phyloP scores from a whole-genome alignment of 108 stramenopile genomes.

The Epipyxis sp. region DNA sequence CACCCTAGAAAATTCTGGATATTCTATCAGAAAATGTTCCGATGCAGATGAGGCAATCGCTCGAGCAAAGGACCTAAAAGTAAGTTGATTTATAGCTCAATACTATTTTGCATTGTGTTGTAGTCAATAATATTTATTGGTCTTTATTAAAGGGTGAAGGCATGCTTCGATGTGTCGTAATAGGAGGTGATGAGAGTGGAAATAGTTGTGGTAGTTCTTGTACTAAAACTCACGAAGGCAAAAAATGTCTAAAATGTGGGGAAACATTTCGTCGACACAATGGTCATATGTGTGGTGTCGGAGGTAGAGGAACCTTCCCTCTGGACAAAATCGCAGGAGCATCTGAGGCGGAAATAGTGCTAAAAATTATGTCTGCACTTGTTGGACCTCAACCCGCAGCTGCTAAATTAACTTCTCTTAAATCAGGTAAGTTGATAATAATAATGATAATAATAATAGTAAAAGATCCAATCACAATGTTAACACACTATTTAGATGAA shows the following conservation, averaged over 20 bases:
- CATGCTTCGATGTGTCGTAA: constrained; percentile 38
- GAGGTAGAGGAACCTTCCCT: constrained; percentile 6
- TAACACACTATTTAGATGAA: too few species aligned
- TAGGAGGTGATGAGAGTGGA: constrained; percentile 35
- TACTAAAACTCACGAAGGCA: constrained; percentile 26
- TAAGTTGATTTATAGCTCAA: too few species aligned
- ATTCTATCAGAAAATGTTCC: constrained; percentile 21
- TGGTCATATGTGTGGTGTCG: constrained; percentile 24
- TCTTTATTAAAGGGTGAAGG: too few species aligned
- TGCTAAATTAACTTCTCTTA: too few species aligned
- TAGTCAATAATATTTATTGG: too few species aligned
- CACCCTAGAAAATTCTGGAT: constrained; percentile 36
- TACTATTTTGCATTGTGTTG: too few species aligned
- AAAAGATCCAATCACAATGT: too few species aligned
- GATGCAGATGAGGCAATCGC: constrained; percentile 36
- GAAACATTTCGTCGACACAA: constrained; percentile 22
- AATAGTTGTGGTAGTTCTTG: constrained; percentile 8
- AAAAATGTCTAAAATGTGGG: constrained; percentile 31
- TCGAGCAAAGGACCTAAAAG: constrained; percentile 19
- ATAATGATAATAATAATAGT: too few species aligned
- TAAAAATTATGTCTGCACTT: constrained; percentile 31
- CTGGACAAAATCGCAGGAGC: too few species aligned
- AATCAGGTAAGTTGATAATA: too few species aligned
- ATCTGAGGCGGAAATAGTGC: not conserved
- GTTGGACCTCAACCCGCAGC: too few species aligned